Base-by-base conservation (phyloP, 164 flowering plant species). In the Nymphaea thermarum region DNA sequence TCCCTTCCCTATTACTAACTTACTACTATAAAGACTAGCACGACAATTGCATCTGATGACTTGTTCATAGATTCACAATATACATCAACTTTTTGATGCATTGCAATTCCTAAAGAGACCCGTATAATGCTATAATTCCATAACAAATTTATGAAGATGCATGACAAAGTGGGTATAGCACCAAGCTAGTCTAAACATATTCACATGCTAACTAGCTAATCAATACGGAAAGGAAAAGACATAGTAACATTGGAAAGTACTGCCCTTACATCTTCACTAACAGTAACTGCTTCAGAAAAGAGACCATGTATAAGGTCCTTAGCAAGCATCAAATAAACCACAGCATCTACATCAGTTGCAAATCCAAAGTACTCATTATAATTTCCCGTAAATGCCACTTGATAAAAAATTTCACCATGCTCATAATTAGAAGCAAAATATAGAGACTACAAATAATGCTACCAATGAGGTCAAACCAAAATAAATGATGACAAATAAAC, bases 231-330 rank as follows among this genome's bases (percentile, higher is more conserved):
- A 55, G 10, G 16, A 55, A 10, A 55, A 8, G 16, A 55, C 60
- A 55, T 8, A 55, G 60, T 55, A 55, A 16, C 5, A 80, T 25
- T 25, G 36, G 36, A 25, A 25, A 25, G 36, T 25, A 25, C 36
- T 25, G 36, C 36, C 36, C 96, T 74, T 85, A 94, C 99, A 86
- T 94, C 98, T 89, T 91, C 99, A 64, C 99, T 98, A 63, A 94
- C 68, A 7, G 86, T 73, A 61, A 94, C 80, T 71, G 99, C 96
- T 75, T 94, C 91, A 43, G 98, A 98, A 76, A 73, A 91, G 68
- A 94, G 90, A 60, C 98, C 98, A 72, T 85, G 99, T 77, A 90
- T 87, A 57, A 94, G 70, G 79, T 94, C 99, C 79, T 94, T 94
- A 44, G 87, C 98, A 78, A 94, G 83, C 98, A 94, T 94, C 81